Evolutionary conservation across 2,329 filamentous ascomycete genomes (phyloP), one percentile per base, ranked within the genome.

Genomic region (Alternaria sp.): DNA sequence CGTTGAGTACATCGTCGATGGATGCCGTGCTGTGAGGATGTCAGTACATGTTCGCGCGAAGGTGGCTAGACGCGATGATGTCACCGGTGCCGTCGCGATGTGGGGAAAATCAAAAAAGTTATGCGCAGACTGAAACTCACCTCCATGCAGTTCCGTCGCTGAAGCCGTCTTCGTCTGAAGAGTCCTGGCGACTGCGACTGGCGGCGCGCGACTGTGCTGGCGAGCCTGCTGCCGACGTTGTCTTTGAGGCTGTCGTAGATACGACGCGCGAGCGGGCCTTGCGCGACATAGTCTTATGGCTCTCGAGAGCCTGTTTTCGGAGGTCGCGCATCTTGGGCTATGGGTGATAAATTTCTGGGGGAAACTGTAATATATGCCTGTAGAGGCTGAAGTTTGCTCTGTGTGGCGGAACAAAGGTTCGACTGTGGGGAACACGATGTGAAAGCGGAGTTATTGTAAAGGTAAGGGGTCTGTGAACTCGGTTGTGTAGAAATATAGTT

Each of bases 231-330:
- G 87, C 83, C 6, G 89, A 91, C 67, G 82, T 84, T 26, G 83
- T 82, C 46, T 88, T 88, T 15, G 89, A 91, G 30, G 83, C 83
- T 60, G 85, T 83, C 32, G 87, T 86, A 15, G 87, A 88, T 46
- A 82, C 83, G 61, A 85, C 83, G 62, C 83, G 83, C 21, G 86
- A 86, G 64, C 84, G 85, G 21, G 89, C 89, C 79, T 92, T 93
- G 72, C 85, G 86, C 50, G 91, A 93, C 32, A 88, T 81, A 15
- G 90, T 93, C 83, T 93, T 93, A 76, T 87, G 87, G 81, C 88
- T 89, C 80, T 90, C 89, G 62, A 92, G 87, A 54, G 88, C 90
- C 79, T 91, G 90, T 75, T 91, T 89, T 70, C 89, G 80, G 51
- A 85, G 79, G 59, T 90, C 88, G 74, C 86, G 88, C 88, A 91